Conservation (phyloP, 225 moss, liverwort and hornwort genomes). For the Thuidium tamariscinum region DNA sequence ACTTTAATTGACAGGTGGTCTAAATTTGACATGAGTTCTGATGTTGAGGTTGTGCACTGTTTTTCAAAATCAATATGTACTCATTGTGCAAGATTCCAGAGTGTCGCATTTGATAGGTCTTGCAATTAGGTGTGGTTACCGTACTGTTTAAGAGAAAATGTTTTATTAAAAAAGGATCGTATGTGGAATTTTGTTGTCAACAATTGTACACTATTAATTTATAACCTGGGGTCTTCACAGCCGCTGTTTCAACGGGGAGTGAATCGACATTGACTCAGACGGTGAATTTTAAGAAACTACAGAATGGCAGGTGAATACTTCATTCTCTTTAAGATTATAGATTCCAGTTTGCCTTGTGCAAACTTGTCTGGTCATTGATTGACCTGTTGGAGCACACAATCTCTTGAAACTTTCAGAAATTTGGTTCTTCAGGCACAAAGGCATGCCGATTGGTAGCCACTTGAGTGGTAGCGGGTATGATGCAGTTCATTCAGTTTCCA, state of each 20-base stretch:
- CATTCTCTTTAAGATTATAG: background rate
- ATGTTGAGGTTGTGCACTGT: background rate
- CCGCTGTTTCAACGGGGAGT: slow-evolving; percentile 63
- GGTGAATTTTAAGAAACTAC: slow-evolving; percentile 87
- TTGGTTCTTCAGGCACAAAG: background rate
- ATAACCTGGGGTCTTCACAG: slow-evolving; percentile 3
- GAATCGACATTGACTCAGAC: slow-evolving; percentile 49
- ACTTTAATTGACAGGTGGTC: background rate
- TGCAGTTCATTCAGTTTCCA: background rate
- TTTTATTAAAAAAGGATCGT: background rate
- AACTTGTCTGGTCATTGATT: background rate
- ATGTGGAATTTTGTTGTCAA: background rate
- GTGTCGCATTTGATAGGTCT: background rate
- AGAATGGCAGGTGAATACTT: slow-evolving; percentile 72
- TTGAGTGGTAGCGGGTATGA: background rate
- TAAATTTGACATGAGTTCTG: background rate
- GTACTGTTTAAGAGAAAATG: background rate
- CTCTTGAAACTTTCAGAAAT: background rate
- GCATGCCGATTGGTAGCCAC: background rate
- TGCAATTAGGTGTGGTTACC: background rate
- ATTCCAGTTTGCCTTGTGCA: background rate
- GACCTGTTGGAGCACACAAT: background rate
- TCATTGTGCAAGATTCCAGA: background rate
- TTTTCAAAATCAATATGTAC: background rate
- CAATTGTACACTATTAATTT: background rate